Evolutionary conservation across 2,329 filamentous ascomycete genomes (phyloP).

Genomic region (Hypoxylon sp.): DNA sequence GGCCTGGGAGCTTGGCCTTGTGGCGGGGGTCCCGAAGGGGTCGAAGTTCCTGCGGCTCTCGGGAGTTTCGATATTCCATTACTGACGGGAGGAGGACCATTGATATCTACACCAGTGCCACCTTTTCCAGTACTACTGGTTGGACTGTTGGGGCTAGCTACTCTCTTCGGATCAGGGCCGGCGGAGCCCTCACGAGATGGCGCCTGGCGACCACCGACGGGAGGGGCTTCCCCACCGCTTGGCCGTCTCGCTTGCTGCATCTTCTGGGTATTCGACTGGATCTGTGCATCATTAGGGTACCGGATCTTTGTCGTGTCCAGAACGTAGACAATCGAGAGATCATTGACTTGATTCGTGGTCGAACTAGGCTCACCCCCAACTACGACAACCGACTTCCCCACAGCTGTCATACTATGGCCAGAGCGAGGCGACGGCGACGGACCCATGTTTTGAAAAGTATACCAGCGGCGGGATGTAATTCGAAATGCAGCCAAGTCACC

Average conservation of each 20-base stretch:
- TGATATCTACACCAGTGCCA: constrained; percentile 59
- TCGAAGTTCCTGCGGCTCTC: constrained; percentile 57
- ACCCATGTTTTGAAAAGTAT: constrained; percentile 99
- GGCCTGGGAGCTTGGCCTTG: constrained; percentile 69
- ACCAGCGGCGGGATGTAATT: constrained; percentile 89
- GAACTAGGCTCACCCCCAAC: constrained; percentile 95
- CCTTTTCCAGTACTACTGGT: constrained; percentile 59
- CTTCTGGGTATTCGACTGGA: constrained; percentile 58
- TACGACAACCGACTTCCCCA: constrained; percentile 92
- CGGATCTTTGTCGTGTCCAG: constrained; percentile 96
- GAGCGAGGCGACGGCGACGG: constrained; percentile 93
- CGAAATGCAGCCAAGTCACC: constrained; percentile 89
- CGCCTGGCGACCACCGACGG: constrained; percentile 54
- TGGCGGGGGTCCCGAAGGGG: constrained; percentile 68
- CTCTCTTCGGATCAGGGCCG: constrained; percentile 67
- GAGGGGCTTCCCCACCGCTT: constrained; percentile 56
- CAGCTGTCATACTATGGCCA: constrained; percentile 97
- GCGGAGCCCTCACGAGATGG: constrained; percentile 68
- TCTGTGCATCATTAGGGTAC: constrained; percentile 84
- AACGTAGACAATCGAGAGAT: constrained; percentile 90
- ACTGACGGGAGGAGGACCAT: constrained; percentile 54
- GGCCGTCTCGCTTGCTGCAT: constrained; percentile 60
- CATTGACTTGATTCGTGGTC: constrained; percentile 82
- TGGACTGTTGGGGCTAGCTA: constrained; percentile 56
- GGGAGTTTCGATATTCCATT: constrained; percentile 59